phyloP scores from a whole-genome alignment of 2,329 filamentous ascomycete genomes.

The Monosporascus ibericus region DNA sequence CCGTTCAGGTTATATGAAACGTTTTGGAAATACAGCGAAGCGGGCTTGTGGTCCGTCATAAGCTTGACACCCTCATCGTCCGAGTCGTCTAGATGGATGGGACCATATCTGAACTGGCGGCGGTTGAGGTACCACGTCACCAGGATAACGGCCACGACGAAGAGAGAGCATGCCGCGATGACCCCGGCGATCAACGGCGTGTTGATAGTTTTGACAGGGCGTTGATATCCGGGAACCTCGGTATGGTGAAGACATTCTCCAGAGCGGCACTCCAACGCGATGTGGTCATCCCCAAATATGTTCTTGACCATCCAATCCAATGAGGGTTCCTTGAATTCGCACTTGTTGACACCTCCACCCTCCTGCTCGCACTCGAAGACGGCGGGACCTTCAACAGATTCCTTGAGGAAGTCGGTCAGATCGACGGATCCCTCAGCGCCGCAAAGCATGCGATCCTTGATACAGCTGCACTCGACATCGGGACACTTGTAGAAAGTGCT shows the following conservation, averaged over 20 bases:
- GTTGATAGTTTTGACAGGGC: slow-evolving; percentile 90
- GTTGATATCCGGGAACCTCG: slow-evolving; percentile 83
- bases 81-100: slow-evolving; percentile 80
- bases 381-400: slow-evolving; percentile 82
- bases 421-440: slow-evolving; percentile 88
- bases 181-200: slow-evolving; percentile 92
- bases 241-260: slow-evolving; percentile 93
- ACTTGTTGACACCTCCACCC: slow-evolving; percentile 57
- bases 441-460: slow-evolving; percentile 88
- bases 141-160: slow-evolving; percentile 81
- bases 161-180: slow-evolving; percentile 79
- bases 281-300: slow-evolving; percentile 89
- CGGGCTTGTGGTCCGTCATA: slow-evolving; percentile 86
- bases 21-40: slow-evolving; percentile 80
- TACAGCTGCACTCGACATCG: slow-evolving; percentile 78
- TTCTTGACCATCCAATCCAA: slow-evolving; percentile 87
- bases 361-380: slow-evolving; percentile 69
- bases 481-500: slow-evolving; percentile 80
- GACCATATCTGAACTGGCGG: slow-evolving; percentile 61
- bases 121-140: slow-evolving; percentile 83
- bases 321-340: slow-evolving; percentile 81
- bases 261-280: slow-evolving; percentile 72
- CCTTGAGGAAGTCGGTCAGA: slow-evolving; percentile 77
- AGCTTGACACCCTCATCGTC: slow-evolving; percentile 83
- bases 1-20: slow-evolving; percentile 83